Base-by-base conservation (phyloP, 495 filamentous ascomycete genomes). In the Pseudoneurospora amorphoporcata region DNA sequence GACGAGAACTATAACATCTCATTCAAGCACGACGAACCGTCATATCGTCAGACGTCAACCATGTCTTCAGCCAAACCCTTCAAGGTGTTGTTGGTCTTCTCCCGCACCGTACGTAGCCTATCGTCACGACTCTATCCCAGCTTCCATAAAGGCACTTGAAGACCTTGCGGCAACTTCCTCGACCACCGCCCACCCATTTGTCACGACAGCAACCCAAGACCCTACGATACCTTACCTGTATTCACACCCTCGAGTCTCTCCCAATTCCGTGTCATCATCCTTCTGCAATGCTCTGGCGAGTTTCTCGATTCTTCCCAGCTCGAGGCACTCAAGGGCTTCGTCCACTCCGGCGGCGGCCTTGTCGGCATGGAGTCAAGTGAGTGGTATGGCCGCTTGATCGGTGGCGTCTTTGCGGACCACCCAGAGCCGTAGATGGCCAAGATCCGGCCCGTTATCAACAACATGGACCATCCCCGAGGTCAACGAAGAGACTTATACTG, bases 51-150 rank as follows among this genome's bases (percentile, higher is more conserved):
- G n/a, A n/a, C n/a, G n/a, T n/a, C n/a, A n/a, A n/a, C 47, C 53
- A 65, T 65, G 53, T 35, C 53, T 65, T 65, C 53, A 65, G 53
- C 29, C 53, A 29, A 65, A 35, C 73, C 69, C 58, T 70, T 76
- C 61, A 71, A 40, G 8, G 69, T 82, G 32, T 77, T 82, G 32
- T 77, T 84, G 69, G 58, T 82, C 68, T 81, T 83, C 71, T 82
- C 77, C 41, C 77, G 77, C 70, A 82, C 82, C 17, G 69, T 71
- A 0, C 17, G 69, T 71, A 0, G 78, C 70, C 17, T 83, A 82
- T 69, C 77, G 81, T 38, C 82, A 83, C 58, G 74, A 69, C 42
- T 83, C 77, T 40, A 84, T 82, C 71, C 77, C 81, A 2, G 73
- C 79, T 10, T 79, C 75, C 37, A 77, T 82, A 39, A 69, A 72